phyloP scores from a whole-genome alignment of 139 green algal genomes.

The Pseudopediastrum boryanum region DNA sequence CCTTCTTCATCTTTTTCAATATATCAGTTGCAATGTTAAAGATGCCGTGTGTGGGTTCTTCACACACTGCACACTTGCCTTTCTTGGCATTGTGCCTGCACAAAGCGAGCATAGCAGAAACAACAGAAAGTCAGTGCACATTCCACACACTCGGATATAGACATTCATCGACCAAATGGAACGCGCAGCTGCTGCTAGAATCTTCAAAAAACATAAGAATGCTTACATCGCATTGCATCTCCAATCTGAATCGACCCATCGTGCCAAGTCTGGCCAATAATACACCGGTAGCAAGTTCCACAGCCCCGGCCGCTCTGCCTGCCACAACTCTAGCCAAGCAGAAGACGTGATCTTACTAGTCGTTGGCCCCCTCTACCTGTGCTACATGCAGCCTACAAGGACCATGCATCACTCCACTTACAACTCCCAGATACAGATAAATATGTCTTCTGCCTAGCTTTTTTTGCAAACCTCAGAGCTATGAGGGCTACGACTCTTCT shows the following conservation, averaged over 20 bases:
- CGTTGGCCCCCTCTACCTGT: no score
- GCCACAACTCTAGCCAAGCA: no score
- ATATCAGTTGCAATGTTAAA: slow-evolving; percentile 98
- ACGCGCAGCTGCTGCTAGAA: background rate
- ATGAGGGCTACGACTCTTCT: no score
- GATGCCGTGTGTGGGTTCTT: slow-evolving; percentile 88
- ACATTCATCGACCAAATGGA: background rate
- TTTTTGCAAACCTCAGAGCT: no score
- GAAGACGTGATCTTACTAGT: no score
- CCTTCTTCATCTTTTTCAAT: slow-evolving; percentile 79
- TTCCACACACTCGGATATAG: background rate
- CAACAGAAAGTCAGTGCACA: background rate
- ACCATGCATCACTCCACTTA: no score
- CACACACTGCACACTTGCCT: slow-evolving; percentile 90
- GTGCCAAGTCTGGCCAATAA: no score
- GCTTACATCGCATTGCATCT: background rate
- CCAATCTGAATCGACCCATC: background rate
- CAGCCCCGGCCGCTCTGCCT: no score
- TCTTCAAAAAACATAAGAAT: background rate
- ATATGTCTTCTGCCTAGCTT: no score
- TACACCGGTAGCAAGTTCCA: no score
- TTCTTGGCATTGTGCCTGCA: slow-evolving; percentile 78
- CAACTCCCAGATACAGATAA: no score
- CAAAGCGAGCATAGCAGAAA: background rate
- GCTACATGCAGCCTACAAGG: no score